phyloP scores from a whole-genome alignment of 106 monocot species.

The Dendrobium officinale region DNA sequence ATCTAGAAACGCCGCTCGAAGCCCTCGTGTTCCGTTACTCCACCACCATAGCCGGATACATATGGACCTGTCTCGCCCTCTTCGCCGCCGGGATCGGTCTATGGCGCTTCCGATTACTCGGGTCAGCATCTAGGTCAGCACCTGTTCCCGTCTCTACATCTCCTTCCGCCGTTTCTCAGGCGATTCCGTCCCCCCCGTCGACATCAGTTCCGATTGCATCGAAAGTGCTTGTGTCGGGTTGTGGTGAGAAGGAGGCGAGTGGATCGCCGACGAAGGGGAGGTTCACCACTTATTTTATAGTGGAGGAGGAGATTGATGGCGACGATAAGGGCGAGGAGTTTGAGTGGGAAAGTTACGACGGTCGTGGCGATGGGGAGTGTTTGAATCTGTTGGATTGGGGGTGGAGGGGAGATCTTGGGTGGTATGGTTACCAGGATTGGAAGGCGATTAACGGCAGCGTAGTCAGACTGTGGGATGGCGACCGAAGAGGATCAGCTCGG shows the following conservation, averaged over 20 bases:
- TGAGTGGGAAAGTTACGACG: background rate
- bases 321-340: background rate
- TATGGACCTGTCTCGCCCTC: conserved; percentile 19
- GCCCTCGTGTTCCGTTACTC: conserved; percentile 30
- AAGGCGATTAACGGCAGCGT: conserved; percentile 61
- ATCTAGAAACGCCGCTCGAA: conserved; percentile 29
- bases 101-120: conserved; percentile 17
- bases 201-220: background rate
- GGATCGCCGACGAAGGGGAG: conserved; percentile 10
- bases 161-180: background rate
- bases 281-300: conserved; percentile 19
- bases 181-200: background rate
- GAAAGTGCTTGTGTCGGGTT: background rate
- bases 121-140: background rate
- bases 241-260: background rate
- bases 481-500: background rate
- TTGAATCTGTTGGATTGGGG: background rate
- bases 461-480: conserved; percentile 47
- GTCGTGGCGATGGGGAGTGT: background rate
- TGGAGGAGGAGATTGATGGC: background rate
- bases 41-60: conserved; percentile 13
- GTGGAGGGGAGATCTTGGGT: conserved; percentile 33
- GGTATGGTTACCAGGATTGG: conserved; percentile 54
- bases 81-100: conserved; percentile 22
- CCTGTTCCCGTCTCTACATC: background rate